Base-by-base conservation (phyloP, 495 filamentous ascomycete species). In the Cercophora sp. region DNA sequence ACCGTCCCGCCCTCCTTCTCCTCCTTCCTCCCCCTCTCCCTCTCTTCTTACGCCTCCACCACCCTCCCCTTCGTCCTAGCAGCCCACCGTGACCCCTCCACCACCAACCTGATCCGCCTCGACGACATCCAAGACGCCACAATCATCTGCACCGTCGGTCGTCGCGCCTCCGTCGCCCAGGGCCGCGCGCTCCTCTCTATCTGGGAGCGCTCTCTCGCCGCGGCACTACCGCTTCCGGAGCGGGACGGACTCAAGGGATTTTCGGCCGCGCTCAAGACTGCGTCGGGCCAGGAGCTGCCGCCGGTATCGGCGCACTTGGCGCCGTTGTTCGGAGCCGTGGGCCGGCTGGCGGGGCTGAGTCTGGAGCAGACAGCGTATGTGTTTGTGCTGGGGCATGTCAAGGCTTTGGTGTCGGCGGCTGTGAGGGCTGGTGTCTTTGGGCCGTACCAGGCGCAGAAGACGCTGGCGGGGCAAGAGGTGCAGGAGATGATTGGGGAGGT, bases 341-440 rank as follows among this genome's bases (percentile, higher is more conserved):
- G 84, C 13, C 63, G 69, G 9, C 79, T 83, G 4, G 78, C 87
- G 52, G 79, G 81, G 0, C 67, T 96, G 22, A 65, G 76, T 26
- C 58, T 78, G 4, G 73, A 76, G n/a, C 81, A 88, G 55, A 69
- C 90, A 9, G 84, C 86, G 4, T 95, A 96, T 68, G 75, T 92
- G 3, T 97, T 91, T 67, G 71, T 98, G 62, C 73, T 96, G 50
- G 84, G 85, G 48, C 93, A 97, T 66, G 86, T 86, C 15, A 93
- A 95, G 67, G 89, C 92, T 1, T 73, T 96, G 22, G 72, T 95
- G 8, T 91, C 87, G 51, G 93, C 93, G 1, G 94, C 86, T 2
- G 92, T 99, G 51, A 75, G 93, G 10, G 88, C 93, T 22, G 83
- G 87, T 19, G 82, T 96, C 29, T 84, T 96, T 71, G 93, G 93